A percentile compares a stretch with the other conserved stretches of the same genome.
Evolutionary conservation across 2,329 filamentous ascomycete species (phyloP).

Genomic region (Penicillium sp.): DNA sequence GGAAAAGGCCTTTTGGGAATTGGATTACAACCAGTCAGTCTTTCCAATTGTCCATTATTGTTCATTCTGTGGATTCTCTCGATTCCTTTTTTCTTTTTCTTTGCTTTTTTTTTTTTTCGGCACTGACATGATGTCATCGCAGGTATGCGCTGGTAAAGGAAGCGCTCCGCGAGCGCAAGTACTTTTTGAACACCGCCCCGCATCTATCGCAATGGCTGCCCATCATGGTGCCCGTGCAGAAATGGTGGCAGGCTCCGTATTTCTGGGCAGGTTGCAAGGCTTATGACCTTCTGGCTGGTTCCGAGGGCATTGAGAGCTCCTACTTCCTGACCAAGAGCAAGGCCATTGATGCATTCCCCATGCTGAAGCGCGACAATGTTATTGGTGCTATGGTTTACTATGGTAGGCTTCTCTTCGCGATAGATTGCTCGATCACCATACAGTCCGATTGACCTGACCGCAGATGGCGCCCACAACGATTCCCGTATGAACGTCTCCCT

Average conservation of each 20-base stretch:
- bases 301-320: conserved; percentile 83
- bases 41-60: background rate
- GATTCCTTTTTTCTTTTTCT: background rate
- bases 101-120: background rate
- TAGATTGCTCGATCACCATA: background rate
- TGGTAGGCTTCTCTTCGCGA: conserved; percentile 45
- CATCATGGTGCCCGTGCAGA: conserved; percentile 79
- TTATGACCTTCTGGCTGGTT: conserved; percentile 82
- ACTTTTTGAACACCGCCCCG: conserved; percentile 79
- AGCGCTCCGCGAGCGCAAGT: conserved; percentile 78
- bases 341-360: conserved; percentile 82
- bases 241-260: conserved; percentile 81
- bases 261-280: conserved; percentile 73
- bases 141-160: conserved; percentile 73
- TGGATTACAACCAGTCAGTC: conserved; percentile 75
- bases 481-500: conserved; percentile 90
- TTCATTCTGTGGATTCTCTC: background rate
- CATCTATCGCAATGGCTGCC: conserved; percentile 80
- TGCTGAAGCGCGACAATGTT: conserved; percentile 78
- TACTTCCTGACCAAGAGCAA: conserved; percentile 88
- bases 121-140: conserved; percentile 10
- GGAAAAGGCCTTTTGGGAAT: conserved; percentile 82
- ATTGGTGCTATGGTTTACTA: conserved; percentile 87
- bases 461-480: conserved; percentile 87
- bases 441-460: background rate